Percentiles rank a stretch among this genome's conserved stretches.
phyloP scores from a whole-genome alignment of 805 yeast species.

The Candida glaebosa region DNA sequence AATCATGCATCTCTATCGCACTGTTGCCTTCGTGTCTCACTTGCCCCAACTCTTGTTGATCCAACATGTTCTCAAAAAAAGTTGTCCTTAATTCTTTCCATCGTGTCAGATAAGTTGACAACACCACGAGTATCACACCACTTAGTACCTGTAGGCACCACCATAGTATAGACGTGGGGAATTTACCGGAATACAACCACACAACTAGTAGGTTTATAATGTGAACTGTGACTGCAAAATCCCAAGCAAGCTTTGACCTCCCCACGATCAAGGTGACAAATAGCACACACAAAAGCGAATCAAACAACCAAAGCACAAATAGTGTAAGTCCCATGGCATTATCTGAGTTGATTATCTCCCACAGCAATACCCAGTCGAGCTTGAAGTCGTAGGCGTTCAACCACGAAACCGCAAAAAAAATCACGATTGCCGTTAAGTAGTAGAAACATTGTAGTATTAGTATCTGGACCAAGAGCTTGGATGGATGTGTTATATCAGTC shows the following conservation, averaged over 20 bases:
- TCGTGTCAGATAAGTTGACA: slow-evolving; percentile 87
- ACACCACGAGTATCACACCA: slow-evolving; percentile 61
- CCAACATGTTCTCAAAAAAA: slow-evolving; percentile 80
- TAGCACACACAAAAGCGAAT: slow-evolving; percentile 76
- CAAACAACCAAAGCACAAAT: slow-evolving; percentile 75
- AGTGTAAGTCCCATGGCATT: slow-evolving; percentile 80
- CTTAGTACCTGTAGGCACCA: slow-evolving; percentile 76
- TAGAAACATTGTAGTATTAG: slow-evolving; percentile 73
- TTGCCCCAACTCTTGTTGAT: slow-evolving; percentile 48
- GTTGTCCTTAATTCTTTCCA: slow-evolving; percentile 91
- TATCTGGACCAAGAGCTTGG: slow-evolving; percentile 55
- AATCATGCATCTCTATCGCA: slow-evolving; percentile 2
- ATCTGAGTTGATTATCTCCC: slow-evolving; percentile 69
- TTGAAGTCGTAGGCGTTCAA: slow-evolving; percentile 70
- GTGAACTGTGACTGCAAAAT: slow-evolving; percentile 92
- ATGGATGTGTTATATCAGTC: slow-evolving; percentile 30
- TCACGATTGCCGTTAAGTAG: slow-evolving; percentile 64
- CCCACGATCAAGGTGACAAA: slow-evolving; percentile 88
- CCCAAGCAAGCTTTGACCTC: slow-evolving; percentile 91
- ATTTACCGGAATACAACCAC: slow-evolving; percentile 57
- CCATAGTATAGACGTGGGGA: slow-evolving; percentile 79
- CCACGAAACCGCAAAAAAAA: slow-evolving; percentile 63
- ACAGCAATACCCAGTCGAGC: slow-evolving; percentile 71
- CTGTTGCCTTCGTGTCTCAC: slow-evolving; percentile 7
- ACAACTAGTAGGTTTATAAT: slow-evolving; percentile 70